Evolutionary conservation across 495 filamentous ascomycete genomes (phyloP).

Genomic region (Neurospora sp.): DNA sequence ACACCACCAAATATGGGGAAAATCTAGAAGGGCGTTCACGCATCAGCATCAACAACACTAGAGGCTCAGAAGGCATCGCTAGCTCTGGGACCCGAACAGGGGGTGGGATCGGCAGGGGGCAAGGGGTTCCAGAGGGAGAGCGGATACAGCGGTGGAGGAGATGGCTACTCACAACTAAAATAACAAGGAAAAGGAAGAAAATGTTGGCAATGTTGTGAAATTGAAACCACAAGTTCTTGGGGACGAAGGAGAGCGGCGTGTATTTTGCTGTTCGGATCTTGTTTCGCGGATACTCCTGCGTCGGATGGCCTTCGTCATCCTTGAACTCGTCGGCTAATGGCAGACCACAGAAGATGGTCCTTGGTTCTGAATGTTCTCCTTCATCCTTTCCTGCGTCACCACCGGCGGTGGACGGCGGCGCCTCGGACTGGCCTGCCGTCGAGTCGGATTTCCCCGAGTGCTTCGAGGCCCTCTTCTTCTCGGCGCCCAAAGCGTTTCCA

Average conservation of each 20-base stretch:
- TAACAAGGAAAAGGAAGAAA: conserved; percentile 94
- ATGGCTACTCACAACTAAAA: conserved; percentile 65
- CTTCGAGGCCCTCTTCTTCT: conserved; percentile 64
- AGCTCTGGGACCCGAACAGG: background rate
- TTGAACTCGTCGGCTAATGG: conserved; percentile 67
- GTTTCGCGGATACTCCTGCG: conserved; percentile 67
- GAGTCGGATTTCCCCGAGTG: conserved; percentile 43
- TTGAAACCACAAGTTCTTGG: conserved; percentile 93
- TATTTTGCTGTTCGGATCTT: conserved; percentile 98
- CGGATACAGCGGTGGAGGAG: background rate
- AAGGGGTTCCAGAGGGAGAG: background rate
- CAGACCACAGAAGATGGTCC: conserved; percentile 72
- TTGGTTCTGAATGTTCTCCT: conserved; percentile 12
- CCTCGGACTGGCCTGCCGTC: conserved; percentile 30
- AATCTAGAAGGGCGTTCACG: conserved; percentile 48
- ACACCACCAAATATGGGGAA: conserved; percentile 91
- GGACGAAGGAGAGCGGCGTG: conserved; percentile 90
- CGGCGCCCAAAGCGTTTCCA: conserved; percentile 42
- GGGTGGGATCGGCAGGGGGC: background rate
- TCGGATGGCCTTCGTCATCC: conserved; percentile 74
- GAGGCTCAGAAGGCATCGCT: conserved; percentile 2
- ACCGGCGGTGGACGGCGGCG: conserved; percentile 26
- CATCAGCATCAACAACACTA: conserved; percentile 2
- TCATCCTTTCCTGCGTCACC: conserved; percentile 25
- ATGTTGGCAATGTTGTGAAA: conserved; percentile 99